A percentile compares a stretch with the other conserved stretches of the same genome.
Evolutionary conservation across 2,329 filamentous ascomycete species (phyloP).

Genomic region (Lasiodiplodia sp.): DNA sequence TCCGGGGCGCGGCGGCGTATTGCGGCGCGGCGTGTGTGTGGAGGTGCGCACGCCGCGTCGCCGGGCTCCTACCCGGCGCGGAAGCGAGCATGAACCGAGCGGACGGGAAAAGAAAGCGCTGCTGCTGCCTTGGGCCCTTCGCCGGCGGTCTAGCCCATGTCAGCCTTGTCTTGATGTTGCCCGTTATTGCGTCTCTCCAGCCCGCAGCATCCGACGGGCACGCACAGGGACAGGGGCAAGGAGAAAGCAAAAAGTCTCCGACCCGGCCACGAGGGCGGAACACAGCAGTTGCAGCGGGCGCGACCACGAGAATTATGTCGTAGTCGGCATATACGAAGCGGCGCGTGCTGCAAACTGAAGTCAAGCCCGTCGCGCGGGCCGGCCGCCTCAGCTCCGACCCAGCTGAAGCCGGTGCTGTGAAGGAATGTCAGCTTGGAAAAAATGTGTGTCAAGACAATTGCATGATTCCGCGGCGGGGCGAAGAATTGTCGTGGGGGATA

Average conservation of each 20-base stretch:
- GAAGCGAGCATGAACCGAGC: neutral
- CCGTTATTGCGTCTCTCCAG: neutral
- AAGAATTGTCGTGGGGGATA: neutral
- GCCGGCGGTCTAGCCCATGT: neutral
- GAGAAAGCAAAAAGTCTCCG: constrained; percentile 1
- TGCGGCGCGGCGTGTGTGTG: neutral
- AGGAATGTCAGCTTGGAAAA: constrained; percentile 3
- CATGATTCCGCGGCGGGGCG: neutral
- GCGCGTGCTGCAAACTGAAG: neutral
- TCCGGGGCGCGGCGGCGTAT: neutral
- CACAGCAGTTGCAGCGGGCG: constrained; percentile 11
- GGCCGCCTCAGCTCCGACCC: neutral
- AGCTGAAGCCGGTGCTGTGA: neutral
- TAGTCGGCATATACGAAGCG: constrained; percentile 27
- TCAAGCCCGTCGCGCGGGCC: neutral
- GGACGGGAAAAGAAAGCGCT: neutral
- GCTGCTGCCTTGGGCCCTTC: neutral
- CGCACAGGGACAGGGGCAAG: neutral
- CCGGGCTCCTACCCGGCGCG: neutral
- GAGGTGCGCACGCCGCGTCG: neutral
- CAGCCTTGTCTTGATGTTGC: neutral
- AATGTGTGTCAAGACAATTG: neutral
- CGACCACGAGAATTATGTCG: neutral
- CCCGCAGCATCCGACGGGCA: neutral
- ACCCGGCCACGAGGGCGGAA: neutral